Percentiles rank a stretch among this genome's conserved stretches.
These are phyloP conservation scores for Blumeriella jaapii DNA, from an alignment of 2,329 filamentous ascomycete genomes.

Conservation along the genomic window DNA sequence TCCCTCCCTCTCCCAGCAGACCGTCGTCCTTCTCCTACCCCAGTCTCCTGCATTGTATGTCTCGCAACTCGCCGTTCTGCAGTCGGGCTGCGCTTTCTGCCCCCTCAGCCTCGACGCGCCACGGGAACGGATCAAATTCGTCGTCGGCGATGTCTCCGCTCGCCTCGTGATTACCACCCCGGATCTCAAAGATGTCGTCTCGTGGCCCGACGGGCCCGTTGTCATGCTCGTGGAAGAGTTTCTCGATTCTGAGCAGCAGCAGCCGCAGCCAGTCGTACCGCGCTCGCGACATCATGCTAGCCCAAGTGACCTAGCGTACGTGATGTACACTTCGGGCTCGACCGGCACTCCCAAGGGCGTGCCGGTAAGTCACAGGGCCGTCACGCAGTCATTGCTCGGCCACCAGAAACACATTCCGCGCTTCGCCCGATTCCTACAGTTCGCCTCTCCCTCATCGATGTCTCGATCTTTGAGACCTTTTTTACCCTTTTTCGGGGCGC, in stretches of 20 bases:
- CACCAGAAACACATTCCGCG: slow-evolving; percentile 66
- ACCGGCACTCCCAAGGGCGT: slow-evolving; percentile 87
- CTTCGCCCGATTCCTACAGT: slow-evolving; percentile 77
- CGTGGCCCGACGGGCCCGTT: slow-evolving; percentile 26
- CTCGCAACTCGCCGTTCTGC: slow-evolving; percentile 63
- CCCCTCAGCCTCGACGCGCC: slow-evolving; percentile 73
- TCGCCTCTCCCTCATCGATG: slow-evolving; percentile 85
- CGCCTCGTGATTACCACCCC: slow-evolving; percentile 53
- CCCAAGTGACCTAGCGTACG: slow-evolving; percentile 52
- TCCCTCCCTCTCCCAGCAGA: slow-evolving; percentile 26
- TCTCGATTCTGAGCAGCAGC: slow-evolving; percentile 10
- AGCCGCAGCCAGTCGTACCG: no score
- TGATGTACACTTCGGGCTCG: slow-evolving; percentile 89
- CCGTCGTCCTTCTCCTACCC: slow-evolving; percentile 67
- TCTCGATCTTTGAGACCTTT: slow-evolving; percentile 91
- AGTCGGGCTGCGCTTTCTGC: slow-evolving; percentile 76
- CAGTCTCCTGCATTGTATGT: slow-evolving; percentile 72
- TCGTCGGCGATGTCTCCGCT: slow-evolving; percentile 65
- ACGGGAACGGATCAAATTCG: slow-evolving; percentile 65
- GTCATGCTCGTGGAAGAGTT: slow-evolving; percentile 33
- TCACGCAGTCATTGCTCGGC: slow-evolving; percentile 69
- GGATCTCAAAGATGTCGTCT: slow-evolving; percentile 32
- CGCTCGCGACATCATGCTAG: slow-evolving; percentile 8
- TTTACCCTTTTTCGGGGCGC: slow-evolving; percentile 66
- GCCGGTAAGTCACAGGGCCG: slow-evolving; percentile 66